Conservation (phyloP, 352 stramenopile genomes). For the Plasmopara viticola region DNA sequence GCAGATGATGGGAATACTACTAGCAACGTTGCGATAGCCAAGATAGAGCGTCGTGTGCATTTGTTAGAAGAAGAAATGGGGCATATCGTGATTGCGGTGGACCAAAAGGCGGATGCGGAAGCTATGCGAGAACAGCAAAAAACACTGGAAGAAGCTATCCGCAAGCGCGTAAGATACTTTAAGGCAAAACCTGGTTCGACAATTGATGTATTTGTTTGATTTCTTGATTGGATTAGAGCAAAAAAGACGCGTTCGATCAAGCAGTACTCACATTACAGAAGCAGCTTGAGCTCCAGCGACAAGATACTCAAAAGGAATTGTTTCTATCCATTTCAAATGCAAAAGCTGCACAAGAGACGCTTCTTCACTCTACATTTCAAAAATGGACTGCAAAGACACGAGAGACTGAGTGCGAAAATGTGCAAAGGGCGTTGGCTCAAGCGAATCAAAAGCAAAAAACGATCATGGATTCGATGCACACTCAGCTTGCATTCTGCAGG, state of each 20-base stretch:
- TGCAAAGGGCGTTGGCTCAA: slow-evolving; percentile 7
- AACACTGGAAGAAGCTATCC: slow-evolving; percentile 35
- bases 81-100: slow-evolving; percentile 35
- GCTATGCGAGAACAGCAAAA: slow-evolving; percentile 24
- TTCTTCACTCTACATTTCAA: slow-evolving; percentile 14
- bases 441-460: slow-evolving; percentile 11
- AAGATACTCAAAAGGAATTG: slow-evolving; percentile 18
- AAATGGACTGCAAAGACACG: slow-evolving; percentile 15
- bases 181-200: background rate
- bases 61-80: slow-evolving; percentile 56
- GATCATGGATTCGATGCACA: slow-evolving; percentile 2
- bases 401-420: slow-evolving; percentile 1
- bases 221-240: slow-evolving; percentile 24
- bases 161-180: slow-evolving; percentile 29
- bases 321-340: slow-evolving; percentile 8
- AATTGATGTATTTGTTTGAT: background rate
- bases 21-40: slow-evolving; percentile 10
- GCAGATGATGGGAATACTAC: slow-evolving; percentile 7
- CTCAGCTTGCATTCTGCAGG: slow-evolving; percentile 13
- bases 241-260: slow-evolving; percentile 44
- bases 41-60: slow-evolving; percentile 30
- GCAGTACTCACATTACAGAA: slow-evolving; percentile 35
- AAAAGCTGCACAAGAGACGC: slow-evolving; percentile 11
- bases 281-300: slow-evolving; percentile 20
- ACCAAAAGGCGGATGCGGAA: slow-evolving; percentile 42